Percentiles rank a stretch among this genome's conserved stretches.
phyloP scores from a whole-genome alignment of 345 rosid genomes.

The Eucalyptus cloeziana region DNA sequence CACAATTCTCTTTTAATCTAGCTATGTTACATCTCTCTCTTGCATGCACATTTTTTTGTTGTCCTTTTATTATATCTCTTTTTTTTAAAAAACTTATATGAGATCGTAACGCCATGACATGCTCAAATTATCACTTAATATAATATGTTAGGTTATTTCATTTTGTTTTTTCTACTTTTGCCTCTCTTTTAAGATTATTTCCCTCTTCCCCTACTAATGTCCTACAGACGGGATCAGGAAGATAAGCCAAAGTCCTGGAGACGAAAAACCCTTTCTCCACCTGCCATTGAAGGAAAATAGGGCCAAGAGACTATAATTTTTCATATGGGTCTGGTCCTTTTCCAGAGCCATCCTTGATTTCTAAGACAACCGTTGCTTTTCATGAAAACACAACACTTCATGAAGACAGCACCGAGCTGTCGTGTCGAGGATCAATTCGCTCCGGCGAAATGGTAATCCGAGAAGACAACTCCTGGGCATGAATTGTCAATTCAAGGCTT shows the following conservation, averaged over 20 bases:
- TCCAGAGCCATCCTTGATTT: neutral
- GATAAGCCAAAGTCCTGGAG: neutral
- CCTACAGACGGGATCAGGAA: neutral
- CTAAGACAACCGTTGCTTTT: neutral
- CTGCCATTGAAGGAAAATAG: neutral
- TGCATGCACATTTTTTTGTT: accelerated
- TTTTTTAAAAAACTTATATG: neutral
- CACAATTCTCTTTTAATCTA: neutral
- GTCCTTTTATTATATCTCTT: neutral
- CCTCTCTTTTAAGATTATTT: neutral
- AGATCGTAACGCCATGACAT: accelerated
- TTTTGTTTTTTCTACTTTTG: neutral
- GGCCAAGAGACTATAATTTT: neutral
- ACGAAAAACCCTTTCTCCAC: neutral
- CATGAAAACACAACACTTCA: neutral
- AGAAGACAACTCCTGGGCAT: neutral
- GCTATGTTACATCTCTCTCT: neutral
- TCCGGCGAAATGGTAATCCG: neutral
- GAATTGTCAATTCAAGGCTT: neutral
- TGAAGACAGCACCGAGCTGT: neutral
- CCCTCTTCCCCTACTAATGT: neutral
- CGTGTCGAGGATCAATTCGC: neutral
- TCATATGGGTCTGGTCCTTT: neutral
- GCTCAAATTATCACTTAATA: neutral
- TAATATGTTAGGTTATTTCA: neutral